These are phyloP conservation scores for Protostelium mycophagum DNA, from an alignment of 78 protist species.

Conservation along the genomic window DNA sequence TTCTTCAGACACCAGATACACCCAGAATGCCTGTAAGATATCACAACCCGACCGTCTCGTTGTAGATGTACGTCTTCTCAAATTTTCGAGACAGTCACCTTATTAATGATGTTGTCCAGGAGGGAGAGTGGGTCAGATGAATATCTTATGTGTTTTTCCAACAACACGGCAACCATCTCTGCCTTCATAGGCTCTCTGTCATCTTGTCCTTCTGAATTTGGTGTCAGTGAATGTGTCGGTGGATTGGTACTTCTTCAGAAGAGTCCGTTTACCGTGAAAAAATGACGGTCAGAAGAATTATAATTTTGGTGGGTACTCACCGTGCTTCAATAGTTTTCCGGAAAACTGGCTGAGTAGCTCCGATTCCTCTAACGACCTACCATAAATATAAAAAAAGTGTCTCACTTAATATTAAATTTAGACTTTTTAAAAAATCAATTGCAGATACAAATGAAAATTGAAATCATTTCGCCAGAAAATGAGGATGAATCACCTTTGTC, in stretches of 20 bases:
- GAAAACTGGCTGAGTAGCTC: background rate
- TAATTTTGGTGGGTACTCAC: too few relatives aligned
- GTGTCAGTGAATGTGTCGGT: background rate
- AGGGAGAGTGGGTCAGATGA: background rate
- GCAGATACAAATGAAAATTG: too few relatives aligned
- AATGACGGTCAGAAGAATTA: too few relatives aligned
- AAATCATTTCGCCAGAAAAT: too few relatives aligned
- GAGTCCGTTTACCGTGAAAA: too few relatives aligned
- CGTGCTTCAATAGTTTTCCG: background rate
- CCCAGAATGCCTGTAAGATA: too few relatives aligned
- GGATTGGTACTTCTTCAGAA: too few relatives aligned
- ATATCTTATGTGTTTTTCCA: background rate
- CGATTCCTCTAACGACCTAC: background rate
- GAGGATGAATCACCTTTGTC: background rate
- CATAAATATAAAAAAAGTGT: background rate
- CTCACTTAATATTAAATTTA: too few relatives aligned
- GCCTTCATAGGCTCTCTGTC: background rate
- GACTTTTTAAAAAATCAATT: background rate
- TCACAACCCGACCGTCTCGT: too few relatives aligned
- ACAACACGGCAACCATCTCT: background rate
- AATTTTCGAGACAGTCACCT: too few relatives aligned
- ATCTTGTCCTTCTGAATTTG: background rate
- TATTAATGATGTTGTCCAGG: background rate
- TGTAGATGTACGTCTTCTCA: too few relatives aligned
- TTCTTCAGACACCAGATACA: too few relatives aligned